phyloP scores from a whole-genome alignment of 73 alveolate species.

The Breviolum minutum region DNA sequence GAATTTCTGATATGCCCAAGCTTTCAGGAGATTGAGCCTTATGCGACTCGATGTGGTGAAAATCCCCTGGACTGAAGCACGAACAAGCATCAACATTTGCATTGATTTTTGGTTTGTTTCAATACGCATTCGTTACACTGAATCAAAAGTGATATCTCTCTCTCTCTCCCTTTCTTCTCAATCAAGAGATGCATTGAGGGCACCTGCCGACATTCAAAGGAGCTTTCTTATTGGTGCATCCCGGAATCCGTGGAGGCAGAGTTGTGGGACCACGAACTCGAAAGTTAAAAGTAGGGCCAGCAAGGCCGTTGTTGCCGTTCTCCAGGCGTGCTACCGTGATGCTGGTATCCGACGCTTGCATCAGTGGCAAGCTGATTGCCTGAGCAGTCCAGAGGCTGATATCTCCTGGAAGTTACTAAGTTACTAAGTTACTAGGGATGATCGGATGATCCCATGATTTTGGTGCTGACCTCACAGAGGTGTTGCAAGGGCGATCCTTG shows the following conservation, averaged over 20 bases:
- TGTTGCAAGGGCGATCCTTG: constrained; percentile 40
- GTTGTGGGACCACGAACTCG: background rate
- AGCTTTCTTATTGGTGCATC: constrained; percentile 80
- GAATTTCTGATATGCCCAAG: background rate
- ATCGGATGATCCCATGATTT: background rate
- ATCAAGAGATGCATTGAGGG: no score
- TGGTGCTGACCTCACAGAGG: background rate
- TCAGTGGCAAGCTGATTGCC: constrained; percentile 86
- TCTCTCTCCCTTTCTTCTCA: no score
- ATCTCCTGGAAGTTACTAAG: background rate
- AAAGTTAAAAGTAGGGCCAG: background rate
- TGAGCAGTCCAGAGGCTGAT: constrained; percentile 64
- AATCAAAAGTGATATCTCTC: background rate
- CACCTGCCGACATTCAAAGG: background rate
- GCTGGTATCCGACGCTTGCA: constrained; percentile 79
- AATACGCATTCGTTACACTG: background rate
- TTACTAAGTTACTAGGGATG: background rate
- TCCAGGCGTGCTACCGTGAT: constrained; percentile 73
- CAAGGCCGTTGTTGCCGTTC: background rate
- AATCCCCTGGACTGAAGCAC: constrained; percentile 29
- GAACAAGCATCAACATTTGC: background rate
- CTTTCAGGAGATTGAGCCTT: constrained; percentile 67
- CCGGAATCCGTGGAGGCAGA: constrained; percentile 75
- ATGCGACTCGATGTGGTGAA: constrained; percentile 58
- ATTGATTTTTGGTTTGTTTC: background rate